Evolutionary conservation across 2,329 filamentous ascomycete species (phyloP).

Genomic region (Botrytis galanthina): DNA sequence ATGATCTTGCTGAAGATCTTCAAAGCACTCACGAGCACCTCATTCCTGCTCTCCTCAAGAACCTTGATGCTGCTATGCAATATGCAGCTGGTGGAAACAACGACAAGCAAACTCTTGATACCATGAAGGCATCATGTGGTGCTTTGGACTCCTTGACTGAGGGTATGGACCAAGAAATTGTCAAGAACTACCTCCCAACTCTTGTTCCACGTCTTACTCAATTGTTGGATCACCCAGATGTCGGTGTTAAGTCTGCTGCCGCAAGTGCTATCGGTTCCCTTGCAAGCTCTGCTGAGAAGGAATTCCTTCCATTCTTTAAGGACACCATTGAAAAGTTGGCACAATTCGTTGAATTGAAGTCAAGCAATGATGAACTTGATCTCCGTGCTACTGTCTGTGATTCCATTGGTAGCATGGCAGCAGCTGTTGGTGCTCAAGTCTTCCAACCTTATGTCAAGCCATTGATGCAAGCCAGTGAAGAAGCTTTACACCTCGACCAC

Average conservation of each 20-base stretch:
- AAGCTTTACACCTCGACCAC: conserved; percentile 84
- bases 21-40: conserved; percentile 80
- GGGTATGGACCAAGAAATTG: conserved; percentile 75
- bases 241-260: conserved; percentile 84
- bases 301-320: conserved; percentile 89
- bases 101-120: conserved; percentile 73
- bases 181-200: conserved; percentile 76
- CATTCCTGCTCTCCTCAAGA: conserved; percentile 81
- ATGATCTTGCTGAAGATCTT: conserved; percentile 90
- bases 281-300: conserved; percentile 76
- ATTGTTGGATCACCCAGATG: conserved; percentile 80
- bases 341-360: conserved; percentile 80
- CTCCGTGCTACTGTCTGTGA: conserved; percentile 88
- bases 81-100: conserved; percentile 47
- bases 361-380: conserved; percentile 84
- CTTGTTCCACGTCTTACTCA: conserved; percentile 81
- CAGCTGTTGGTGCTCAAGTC: conserved; percentile 77
- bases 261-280: conserved; percentile 89
- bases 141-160: conserved; percentile 90
- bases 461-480: conserved; percentile 88
- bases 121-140: conserved; percentile 85
- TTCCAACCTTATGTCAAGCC: conserved; percentile 92
- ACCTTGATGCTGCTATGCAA: conserved; percentile 75
- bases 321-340: conserved; percentile 88
- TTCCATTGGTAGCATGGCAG: conserved; percentile 87